Evolutionary conservation across 352 stramenopile species (phyloP).

Genomic region (Pythium utonaiense): DNA sequence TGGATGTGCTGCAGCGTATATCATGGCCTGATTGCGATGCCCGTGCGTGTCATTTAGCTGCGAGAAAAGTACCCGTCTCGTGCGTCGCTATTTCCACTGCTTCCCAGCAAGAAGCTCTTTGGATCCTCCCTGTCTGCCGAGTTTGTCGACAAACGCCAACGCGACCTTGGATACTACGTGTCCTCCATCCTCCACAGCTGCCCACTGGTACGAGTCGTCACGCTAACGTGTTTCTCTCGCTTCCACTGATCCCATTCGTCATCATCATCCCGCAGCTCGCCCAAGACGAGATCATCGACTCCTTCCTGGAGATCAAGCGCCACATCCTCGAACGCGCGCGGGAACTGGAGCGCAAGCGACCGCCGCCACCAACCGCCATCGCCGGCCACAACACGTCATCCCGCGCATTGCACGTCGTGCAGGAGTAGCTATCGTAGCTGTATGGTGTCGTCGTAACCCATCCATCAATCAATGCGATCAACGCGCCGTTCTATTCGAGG

Average conservation of each 20-base stretch:
- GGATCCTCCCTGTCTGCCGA: conserved; percentile 79
- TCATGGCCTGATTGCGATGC: background rate
- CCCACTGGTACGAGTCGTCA: conserved; percentile 50
- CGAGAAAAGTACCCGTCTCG: conserved; percentile 83
- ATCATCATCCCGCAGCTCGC: conserved; percentile 42
- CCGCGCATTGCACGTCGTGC: conserved; percentile 15
- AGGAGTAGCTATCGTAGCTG: conserved; percentile 21
- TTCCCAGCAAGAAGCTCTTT: conserved; percentile 88
- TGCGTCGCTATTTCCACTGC: conserved; percentile 61
- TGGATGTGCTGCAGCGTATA: no score
- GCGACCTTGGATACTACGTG: conserved; percentile 84
- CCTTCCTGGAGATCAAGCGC: conserved; percentile 86
- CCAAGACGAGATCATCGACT: conserved; percentile 85
- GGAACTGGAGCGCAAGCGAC: conserved; percentile 40
- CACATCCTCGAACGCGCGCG: conserved; percentile 70
- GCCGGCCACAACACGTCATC: background rate
- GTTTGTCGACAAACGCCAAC: conserved; percentile 85
- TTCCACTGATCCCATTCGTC: background rate
- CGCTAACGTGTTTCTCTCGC: no score
- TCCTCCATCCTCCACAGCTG: conserved; percentile 81
- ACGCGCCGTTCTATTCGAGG: background rate
- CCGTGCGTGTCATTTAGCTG: conserved; percentile 30
- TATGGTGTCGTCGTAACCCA: no score
- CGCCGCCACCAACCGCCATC: background rate
- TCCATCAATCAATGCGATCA: background rate